Base-by-base conservation (phyloP, 805 yeast genomes). In the Vanderwaltozyma tropicalis region DNA sequence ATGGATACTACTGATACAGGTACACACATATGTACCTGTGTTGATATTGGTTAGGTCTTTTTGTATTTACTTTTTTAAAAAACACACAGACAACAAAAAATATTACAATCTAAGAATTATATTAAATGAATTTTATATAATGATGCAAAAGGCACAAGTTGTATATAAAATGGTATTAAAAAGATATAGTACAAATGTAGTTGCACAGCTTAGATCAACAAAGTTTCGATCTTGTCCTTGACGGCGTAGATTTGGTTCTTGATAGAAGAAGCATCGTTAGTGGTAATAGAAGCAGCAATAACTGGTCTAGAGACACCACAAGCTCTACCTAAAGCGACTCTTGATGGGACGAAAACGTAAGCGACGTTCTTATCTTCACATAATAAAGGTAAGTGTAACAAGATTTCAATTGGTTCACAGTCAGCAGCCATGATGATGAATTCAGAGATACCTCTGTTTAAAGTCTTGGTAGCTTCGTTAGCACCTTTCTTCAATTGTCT, bases 241-340 rank as follows among this genome's bases (percentile, higher is more conserved):
- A 89, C 87, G 62, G 84, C 84, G 69, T 83, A 87, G 71, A 92
- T 85, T 76, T 89, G 97, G 76, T 72, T 85, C 77, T 87, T 87
- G 72, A 92, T 84, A 59, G 95, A 83, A 55, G 96, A 87, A 58
- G 96, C 95, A 62, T 92, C 99, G 71, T 92, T 92, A 52, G 97
- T 78, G 64, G 99, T 92, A 63, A 92, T 92, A 47, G 95, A 82
- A 48, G 96, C 96, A 62, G 98, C 95, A 64, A 92, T 89, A 44
- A 92, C 99, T 51, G 97, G 96, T 77, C 99, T 84, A 41, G 97
- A 86, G 47, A 92, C 98, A 72, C 99, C 99, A 73, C 98, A 92
- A 58, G 98, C 97, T 74, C 99, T 85, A 67, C 99, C 99, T 57
- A 92, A 75, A 47, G 98, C 98, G 61, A 92, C 79, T 76, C 92